Evolutionary conservation across 805 yeast genomes (phyloP).

Genomic region (Schizosaccharomyces octosporus): DNA sequence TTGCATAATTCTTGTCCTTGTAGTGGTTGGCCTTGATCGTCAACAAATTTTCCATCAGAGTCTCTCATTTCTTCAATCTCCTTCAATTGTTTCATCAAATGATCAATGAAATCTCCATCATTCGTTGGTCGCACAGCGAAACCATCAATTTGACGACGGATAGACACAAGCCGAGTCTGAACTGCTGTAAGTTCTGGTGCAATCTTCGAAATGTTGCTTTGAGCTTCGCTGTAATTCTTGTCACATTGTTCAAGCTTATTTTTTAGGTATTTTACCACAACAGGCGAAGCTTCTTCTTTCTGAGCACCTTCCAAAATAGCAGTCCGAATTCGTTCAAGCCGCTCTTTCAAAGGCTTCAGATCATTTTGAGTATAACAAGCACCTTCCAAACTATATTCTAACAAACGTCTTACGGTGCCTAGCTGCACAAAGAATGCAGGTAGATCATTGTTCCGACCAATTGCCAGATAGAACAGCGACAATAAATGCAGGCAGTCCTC

Average conservation of each 20-base stretch:
- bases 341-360: conserved; percentile 44
- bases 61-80: conserved; percentile 26
- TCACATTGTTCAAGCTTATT: conserved; percentile 16
- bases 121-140: conserved; percentile 21
- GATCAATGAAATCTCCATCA: conserved; percentile 14
- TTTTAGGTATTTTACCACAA: not conserved
- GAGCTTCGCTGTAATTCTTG: conserved; percentile 31
- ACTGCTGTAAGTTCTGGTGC: conserved; percentile 14
- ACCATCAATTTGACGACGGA: conserved; percentile 38
- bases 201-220: conserved; percentile 28
- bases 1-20: conserved; percentile 13
- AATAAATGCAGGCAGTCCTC: conserved; percentile 80
- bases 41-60: conserved; percentile 26
- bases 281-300: conserved; percentile 37
- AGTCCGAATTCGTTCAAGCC: conserved; percentile 50
- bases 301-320: conserved; percentile 29
- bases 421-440: conserved; percentile 86
- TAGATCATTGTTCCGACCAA: conserved; percentile 71
- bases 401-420: conserved; percentile 50
- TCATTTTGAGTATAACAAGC: conserved; percentile 69
- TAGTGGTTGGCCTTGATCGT: conserved; percentile 11
- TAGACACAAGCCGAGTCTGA: conserved; percentile 34
- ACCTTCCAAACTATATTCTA: conserved; percentile 61
- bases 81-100: conserved; percentile 18
- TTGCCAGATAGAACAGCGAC: conserved; percentile 69